These are phyloP conservation scores for Dunaliella sp. DNA, from an alignment of 139 green algal species.

Conservation along the genomic window DNA sequence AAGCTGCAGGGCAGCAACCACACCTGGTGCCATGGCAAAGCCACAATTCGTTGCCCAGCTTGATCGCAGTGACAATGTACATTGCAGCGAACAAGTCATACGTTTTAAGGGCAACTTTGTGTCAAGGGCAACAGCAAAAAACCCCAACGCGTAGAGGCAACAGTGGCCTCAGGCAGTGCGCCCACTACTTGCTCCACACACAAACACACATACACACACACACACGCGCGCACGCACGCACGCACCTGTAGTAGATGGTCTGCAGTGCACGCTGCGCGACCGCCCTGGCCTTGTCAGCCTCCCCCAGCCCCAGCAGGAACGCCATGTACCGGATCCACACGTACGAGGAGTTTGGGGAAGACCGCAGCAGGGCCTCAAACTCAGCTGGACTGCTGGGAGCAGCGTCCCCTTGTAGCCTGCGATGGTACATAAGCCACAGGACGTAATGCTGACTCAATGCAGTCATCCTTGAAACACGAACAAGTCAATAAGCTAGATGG, in stretches of 20 bases:
- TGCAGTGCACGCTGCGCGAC: slow-evolving; percentile 84
- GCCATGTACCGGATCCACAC: slow-evolving; percentile 96
- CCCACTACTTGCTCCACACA: neutral
- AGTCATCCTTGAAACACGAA: too few species aligned
- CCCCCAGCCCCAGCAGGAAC: slow-evolving; percentile 76
- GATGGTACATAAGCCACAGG: too few species aligned
- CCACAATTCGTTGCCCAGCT: neutral
- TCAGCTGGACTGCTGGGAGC: slow-evolving; percentile 65
- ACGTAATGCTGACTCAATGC: too few species aligned
- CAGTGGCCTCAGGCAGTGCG: neutral
- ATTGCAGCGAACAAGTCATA: neutral
- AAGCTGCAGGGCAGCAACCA: too few species aligned
- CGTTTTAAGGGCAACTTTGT: neutral
- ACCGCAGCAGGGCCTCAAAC: slow-evolving; percentile 82
- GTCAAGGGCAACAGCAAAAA: too few species aligned
- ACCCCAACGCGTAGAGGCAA: too few species aligned
- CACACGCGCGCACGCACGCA: neutral
- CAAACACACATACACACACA: neutral
- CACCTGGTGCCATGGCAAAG: too few species aligned
- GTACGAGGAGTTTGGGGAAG: slow-evolving; percentile 75
- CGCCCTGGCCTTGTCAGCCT: slow-evolving; percentile 65
- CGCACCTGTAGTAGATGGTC: slow-evolving; percentile 75
- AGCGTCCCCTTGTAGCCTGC: slow-evolving; percentile 30
- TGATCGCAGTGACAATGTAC: neutral
- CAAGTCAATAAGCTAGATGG: too few species aligned